A percentile compares a stretch with the other conserved stretches of the same genome.
phyloP scores from a whole-genome alignment of 805 yeast genomes.

The Starmera amethionina region DNA sequence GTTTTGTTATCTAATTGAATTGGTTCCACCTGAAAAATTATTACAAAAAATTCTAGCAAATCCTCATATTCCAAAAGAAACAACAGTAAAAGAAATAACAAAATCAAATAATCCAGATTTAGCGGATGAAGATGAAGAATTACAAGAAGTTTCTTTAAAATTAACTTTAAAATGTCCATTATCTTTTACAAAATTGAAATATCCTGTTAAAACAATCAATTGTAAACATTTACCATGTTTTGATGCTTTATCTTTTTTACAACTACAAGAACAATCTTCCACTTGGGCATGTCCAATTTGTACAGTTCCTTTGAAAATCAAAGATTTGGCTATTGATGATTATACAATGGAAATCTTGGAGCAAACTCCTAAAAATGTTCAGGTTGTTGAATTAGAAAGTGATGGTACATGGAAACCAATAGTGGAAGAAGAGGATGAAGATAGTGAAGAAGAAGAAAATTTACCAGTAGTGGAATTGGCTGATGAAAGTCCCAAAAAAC shows the following conservation, averaged over 20 bases:
- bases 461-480: too few species aligned
- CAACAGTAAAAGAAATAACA: constrained; percentile 40
- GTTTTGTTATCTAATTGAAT: constrained; percentile 51
- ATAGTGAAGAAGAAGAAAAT: constrained; percentile 1
- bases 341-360: constrained; percentile 56
- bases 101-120: constrained; percentile 8
- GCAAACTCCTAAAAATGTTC: constrained; percentile 43
- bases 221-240: constrained; percentile 86
- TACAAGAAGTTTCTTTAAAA: constrained; percentile 55
- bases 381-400: constrained; percentile 52
- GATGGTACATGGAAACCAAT: constrained; percentile 67
- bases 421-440: constrained; percentile 15
- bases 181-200: constrained; percentile 55
- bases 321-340: constrained; percentile 64
- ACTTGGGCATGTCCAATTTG: constrained; percentile 90
- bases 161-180: constrained; percentile 74
- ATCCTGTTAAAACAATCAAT: constrained; percentile 59
- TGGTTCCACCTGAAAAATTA: constrained; percentile 30
- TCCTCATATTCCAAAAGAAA: constrained; percentile 41
- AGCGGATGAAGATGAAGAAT: constrained; percentile 53
- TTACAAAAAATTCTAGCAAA: constrained; percentile 30
- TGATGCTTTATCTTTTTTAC: constrained; percentile 67
- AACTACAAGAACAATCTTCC: constrained; percentile 70
- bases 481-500: constrained; percentile 3
- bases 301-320: constrained; percentile 36